Conservation (phyloP, 345 rosid species). For the Gossypium bickii region DNA sequence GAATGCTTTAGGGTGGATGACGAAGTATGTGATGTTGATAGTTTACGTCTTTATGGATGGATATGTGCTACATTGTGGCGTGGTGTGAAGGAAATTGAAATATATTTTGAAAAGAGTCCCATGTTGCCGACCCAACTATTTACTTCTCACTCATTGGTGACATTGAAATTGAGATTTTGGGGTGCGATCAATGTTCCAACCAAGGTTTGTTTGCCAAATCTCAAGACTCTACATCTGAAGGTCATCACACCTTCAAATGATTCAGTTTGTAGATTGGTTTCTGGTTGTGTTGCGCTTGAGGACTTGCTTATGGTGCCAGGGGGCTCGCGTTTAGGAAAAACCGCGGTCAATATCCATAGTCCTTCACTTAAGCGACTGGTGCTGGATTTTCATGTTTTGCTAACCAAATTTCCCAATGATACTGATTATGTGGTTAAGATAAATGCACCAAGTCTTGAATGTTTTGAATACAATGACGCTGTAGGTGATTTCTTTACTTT, state of each 20-base stretch:
- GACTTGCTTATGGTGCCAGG: neutral
- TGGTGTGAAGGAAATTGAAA: neutral
- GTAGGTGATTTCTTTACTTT: neutral
- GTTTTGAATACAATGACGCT: neutral
- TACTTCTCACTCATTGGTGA: neutral
- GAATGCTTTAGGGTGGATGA: neutral
- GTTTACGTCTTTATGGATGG: neutral
- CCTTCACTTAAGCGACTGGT: neutral
- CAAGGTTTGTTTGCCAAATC: neutral
- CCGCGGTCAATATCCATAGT: neutral
- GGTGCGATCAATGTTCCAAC: neutral
- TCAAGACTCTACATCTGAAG: neutral
- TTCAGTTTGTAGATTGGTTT: neutral
- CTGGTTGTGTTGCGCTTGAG: neutral
- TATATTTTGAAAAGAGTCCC: neutral
- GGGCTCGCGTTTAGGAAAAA: no score
- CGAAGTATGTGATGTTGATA: neutral
- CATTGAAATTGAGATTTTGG: neutral
- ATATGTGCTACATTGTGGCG: neutral
- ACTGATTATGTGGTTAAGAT: neutral
- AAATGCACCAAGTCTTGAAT: neutral
- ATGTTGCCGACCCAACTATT: neutral
- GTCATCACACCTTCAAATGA: neutral
- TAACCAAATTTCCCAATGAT: neutral
- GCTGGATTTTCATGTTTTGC: neutral